Percentiles rank a stretch among this genome's conserved stretches.
phyloP scores from a whole-genome alignment of 768 basidiomycete species.

The Leccinellum luteum region DNA sequence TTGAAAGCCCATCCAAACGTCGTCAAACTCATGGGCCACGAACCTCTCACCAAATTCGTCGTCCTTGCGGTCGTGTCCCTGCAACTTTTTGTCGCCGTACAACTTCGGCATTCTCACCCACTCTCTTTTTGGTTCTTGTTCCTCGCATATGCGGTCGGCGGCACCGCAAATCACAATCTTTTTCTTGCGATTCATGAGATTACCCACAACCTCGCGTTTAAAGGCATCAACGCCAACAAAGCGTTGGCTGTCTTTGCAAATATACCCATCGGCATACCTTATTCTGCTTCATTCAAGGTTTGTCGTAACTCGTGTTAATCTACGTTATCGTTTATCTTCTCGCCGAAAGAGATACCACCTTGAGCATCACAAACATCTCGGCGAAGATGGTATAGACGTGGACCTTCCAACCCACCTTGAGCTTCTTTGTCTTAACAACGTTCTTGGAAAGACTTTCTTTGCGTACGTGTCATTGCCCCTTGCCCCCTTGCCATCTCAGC shows the following conservation, averaged over 20 bases:
- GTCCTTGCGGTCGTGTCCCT: constrained; percentile 79
- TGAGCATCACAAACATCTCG: constrained; percentile 94
- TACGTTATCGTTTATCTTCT: constrained; percentile 4
- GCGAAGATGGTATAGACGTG: constrained; percentile 95
- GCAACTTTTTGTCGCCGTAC: constrained; percentile 64
- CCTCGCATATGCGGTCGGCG: constrained; percentile 83
- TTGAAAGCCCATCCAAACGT: constrained; percentile 96
- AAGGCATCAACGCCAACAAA: constrained; percentile 78
- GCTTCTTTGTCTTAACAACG: constrained; percentile 85
- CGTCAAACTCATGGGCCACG: constrained; percentile 94
- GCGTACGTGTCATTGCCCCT: constrained; percentile 52
- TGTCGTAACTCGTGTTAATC: constrained; percentile 1
- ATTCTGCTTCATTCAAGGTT: constrained; percentile 94
- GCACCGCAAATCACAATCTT: constrained; percentile 95
- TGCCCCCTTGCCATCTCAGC: not conserved
- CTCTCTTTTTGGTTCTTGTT: constrained; percentile 71
- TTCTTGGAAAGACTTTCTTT: constrained; percentile 97
- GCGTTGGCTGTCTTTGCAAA: constrained; percentile 88
- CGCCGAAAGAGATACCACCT: constrained; percentile 76
- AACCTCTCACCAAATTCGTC: constrained; percentile 87
- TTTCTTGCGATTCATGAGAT: constrained; percentile 99
- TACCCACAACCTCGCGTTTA: constrained; percentile 95
- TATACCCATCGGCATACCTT: constrained; percentile 91
- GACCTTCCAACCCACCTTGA: constrained; percentile 90
- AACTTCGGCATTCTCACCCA: constrained; percentile 66